phyloP scores from a whole-genome alignment of 2,329 filamentous ascomycete genomes.

The Claviceps spartinae region DNA sequence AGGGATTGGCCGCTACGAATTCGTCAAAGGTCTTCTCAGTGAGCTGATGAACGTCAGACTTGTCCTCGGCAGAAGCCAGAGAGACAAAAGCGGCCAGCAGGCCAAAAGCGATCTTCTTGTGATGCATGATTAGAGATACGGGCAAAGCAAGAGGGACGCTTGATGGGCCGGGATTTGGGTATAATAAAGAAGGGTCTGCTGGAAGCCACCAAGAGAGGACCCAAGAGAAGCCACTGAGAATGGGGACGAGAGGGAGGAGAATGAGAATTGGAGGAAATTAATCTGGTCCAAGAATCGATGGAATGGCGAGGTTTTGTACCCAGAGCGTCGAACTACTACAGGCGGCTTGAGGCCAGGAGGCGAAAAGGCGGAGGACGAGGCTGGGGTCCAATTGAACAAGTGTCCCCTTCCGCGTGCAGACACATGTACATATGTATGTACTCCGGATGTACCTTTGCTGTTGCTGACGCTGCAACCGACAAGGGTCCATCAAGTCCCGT shows the following conservation, averaged over 20 bases:
- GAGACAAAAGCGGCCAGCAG: constrained; percentile 41
- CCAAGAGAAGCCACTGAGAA: constrained; percentile 4
- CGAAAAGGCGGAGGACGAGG: constrained; percentile 10
- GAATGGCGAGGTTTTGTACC: constrained; percentile 22
- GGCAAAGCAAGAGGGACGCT: background rate
- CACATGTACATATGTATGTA: background rate
- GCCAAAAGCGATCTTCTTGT: constrained; percentile 38
- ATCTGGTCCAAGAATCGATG: constrained; percentile 12
- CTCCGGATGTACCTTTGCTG: too few species aligned
- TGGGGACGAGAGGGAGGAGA: constrained; percentile 8
- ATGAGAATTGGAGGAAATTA: constrained; percentile 5
- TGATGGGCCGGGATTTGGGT: background rate
- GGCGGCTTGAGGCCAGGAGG: constrained; percentile 7
- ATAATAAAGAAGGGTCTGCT: background rate
- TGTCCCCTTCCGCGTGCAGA: constrained; percentile 22
- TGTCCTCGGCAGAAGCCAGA: constrained; percentile 39
- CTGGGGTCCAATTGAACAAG: constrained; percentile 28
- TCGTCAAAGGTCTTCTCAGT: constrained; percentile 77
- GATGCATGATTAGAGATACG: constrained; percentile 27
- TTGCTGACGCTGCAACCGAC: too few species aligned
- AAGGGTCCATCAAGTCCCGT: too few species aligned
- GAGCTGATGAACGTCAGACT: constrained; percentile 73
- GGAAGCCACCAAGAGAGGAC: constrained; percentile 4
- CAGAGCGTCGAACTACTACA: background rate
- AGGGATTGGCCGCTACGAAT: constrained; percentile 72